Percentiles rank a stretch among this genome's conserved stretches.
Evolutionary conservation across 1,139 yeast genomes (phyloP).

Genomic region (Citeromyces hawaiiensis): DNA sequence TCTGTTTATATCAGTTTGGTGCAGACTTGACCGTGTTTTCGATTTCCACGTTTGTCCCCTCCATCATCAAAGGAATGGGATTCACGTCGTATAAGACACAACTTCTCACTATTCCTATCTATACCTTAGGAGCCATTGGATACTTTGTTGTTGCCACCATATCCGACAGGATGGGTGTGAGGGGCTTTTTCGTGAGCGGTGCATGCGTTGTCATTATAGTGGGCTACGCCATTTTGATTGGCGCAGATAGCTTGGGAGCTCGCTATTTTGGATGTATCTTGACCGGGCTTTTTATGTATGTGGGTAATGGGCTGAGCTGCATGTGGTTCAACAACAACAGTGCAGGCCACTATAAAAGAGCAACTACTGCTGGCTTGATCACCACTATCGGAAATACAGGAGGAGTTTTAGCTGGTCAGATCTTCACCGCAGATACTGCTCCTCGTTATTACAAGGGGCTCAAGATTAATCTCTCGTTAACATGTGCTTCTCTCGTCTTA

Average conservation of each 20-base stretch:
- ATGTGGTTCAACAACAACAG: constrained; percentile 31
- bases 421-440: constrained; percentile 11
- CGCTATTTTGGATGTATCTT: constrained; percentile 32
- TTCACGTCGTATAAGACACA: constrained; percentile 13
- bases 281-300: constrained; percentile 24
- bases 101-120: constrained; percentile 7
- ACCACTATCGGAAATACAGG: constrained; percentile 30
- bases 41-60: constrained; percentile 15
- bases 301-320: constrained; percentile 27
- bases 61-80: constrained; percentile 17
- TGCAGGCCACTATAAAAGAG: constrained; percentile 30
- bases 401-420: constrained; percentile 33
- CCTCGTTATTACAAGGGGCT: constrained; percentile 1
- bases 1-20: not conserved
- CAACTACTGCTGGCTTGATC: constrained; percentile 28
- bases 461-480: not conserved
- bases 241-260: constrained; percentile 7
- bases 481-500: not conserved
- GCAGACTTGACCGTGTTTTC: not conserved
- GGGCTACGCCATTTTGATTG: constrained; percentile 1
- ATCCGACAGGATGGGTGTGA: not conserved
- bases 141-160: not conserved
- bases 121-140: not conserved
- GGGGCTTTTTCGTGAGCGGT: not conserved
- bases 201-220: not conserved